Evolutionary conservation across 1,284 basidiomycete species (phyloP).

Genomic region (Ceratobasidium theobromae): DNA sequence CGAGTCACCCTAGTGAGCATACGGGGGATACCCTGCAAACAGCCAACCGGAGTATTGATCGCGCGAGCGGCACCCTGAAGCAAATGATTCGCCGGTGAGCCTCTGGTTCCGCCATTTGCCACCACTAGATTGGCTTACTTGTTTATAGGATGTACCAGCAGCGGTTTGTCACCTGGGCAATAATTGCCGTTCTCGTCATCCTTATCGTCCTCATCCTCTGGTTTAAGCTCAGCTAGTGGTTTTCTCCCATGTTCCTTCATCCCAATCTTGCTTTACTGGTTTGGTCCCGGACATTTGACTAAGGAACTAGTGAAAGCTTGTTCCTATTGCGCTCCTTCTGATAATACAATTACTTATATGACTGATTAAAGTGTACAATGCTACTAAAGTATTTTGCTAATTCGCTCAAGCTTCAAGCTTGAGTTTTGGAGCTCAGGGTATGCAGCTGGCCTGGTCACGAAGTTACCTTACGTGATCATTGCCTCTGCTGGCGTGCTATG

Average conservation of each 20-base stretch:
- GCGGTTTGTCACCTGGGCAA: conserved; percentile 36
- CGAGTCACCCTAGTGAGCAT: conserved; percentile 56
- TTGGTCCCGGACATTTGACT: conserved; percentile 10
- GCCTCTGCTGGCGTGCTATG: too few relatives aligned
- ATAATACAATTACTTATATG: conserved; percentile 1
- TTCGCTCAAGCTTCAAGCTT: too few relatives aligned
- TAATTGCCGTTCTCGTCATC: conserved; percentile 36
- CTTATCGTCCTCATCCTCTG: conserved; percentile 37
- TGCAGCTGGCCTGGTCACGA: too few relatives aligned
- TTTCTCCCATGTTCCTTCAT: background rate
- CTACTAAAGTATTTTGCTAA: too few relatives aligned
- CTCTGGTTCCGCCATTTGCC: background rate
- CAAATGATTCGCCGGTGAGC: conserved; percentile 62
- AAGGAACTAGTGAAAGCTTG: conserved; percentile 7
- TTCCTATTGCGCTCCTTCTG: conserved; percentile 18
- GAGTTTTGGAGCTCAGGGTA: too few relatives aligned
- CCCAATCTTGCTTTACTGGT: background rate
- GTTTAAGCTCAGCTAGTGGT: conserved; percentile 36
- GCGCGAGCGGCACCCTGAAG: conserved; percentile 57
- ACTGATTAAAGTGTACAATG: too few relatives aligned
- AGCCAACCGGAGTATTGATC: conserved; percentile 57
- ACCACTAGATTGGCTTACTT: background rate
- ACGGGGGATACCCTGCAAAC: conserved; percentile 79
- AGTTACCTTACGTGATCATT: too few relatives aligned
- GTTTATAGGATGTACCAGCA: conserved; percentile 38